Percentiles rank a stretch among this genome's conserved stretches.
Evolutionary conservation across 164 flowering plant species (phyloP).

Genomic region (Vitis amurensis): DNA sequence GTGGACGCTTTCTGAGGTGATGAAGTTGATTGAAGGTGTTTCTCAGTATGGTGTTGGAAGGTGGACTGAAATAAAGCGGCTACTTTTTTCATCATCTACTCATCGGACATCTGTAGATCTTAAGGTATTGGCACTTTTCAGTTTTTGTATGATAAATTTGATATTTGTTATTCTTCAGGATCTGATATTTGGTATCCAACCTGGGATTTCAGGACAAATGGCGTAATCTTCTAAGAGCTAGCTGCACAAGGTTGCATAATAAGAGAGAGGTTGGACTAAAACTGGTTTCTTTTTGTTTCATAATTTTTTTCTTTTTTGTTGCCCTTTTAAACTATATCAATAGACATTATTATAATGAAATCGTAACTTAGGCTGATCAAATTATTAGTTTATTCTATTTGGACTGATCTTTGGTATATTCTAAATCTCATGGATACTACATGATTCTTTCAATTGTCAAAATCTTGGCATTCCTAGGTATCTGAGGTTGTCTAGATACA

Average conservation of each 20-base stretch:
- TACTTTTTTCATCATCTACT: constrained; percentile 51
- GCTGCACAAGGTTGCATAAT: constrained; percentile 31
- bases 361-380: background rate
- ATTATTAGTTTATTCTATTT: too few species aligned
- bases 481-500: too few species aligned
- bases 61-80: constrained; percentile 67
- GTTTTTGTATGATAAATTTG: too few species aligned
- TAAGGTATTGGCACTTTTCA: constrained; percentile 38
- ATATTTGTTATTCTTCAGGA: too few species aligned
- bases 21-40: constrained; percentile 67
- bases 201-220: constrained; percentile 66
- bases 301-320: background rate
- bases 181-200: too few species aligned
- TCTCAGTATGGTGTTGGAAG: constrained; percentile 68
- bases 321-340: too few species aligned
- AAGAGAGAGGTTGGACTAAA: constrained; percentile 44
- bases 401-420: too few species aligned
- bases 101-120: constrained; percentile 73
- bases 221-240: constrained; percentile 74
- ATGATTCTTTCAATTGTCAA: too few species aligned
- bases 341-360: too few species aligned
- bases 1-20: constrained; percentile 68
- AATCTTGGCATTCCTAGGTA: too few species aligned
- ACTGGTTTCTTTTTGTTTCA: background rate
- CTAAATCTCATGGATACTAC: too few species aligned